Evolutionary conservation across 1,284 basidiomycete genomes (phyloP).

Genomic region (Pulchroboletus neoregius): DNA sequence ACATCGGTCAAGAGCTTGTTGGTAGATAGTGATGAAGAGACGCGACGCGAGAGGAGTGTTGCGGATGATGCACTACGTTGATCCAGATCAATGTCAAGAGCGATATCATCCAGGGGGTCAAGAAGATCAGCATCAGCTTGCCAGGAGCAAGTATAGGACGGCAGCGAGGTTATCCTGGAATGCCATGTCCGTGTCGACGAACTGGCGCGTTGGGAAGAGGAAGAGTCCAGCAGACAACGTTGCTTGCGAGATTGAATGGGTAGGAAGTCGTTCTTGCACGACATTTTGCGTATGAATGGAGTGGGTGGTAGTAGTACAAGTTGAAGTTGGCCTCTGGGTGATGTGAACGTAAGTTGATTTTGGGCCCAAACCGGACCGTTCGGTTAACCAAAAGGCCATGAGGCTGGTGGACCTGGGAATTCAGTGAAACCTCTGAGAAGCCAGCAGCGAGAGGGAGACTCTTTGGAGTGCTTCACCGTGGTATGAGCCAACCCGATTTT

Average conservation of each 20-base stretch:
- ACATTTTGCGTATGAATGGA: slow-evolving; percentile 17
- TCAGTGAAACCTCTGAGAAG: no score
- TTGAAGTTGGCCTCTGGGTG: slow-evolving; percentile 8
- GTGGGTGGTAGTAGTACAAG: slow-evolving; percentile 25
- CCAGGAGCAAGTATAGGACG: not conserved
- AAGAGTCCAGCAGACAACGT: not conserved
- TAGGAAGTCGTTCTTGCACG: slow-evolving; percentile 13
- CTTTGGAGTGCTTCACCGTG: no score
- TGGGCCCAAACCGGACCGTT: slow-evolving; percentile 18
- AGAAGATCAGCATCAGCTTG: slow-evolving; percentile 3
- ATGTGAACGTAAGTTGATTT: slow-evolving; percentile 33
- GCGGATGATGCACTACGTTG: slow-evolving; percentile 21
- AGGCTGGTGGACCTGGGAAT: slow-evolving; percentile 14
- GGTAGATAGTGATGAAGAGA: slow-evolving; percentile 6
- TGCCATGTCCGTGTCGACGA: slow-evolving; percentile 9
- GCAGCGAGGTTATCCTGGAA: slow-evolving; percentile 11
- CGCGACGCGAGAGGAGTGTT: slow-evolving; percentile 21
- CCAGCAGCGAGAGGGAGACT: no score
- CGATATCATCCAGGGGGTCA: slow-evolving; percentile 13
- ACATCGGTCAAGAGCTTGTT: slow-evolving; percentile 6
- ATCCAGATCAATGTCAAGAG: slow-evolving; percentile 21
- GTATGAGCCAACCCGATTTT: no score
- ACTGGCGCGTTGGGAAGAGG: slow-evolving; percentile 5
- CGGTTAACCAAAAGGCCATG: slow-evolving; percentile 18
- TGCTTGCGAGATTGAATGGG: slow-evolving; percentile 9